Percentiles rank a stretch among this genome's conserved stretches.
These are phyloP conservation scores for Botrytis sinoallii DNA, from an alignment of 2,329 filamentous ascomycete genomes.

Conservation along the genomic window DNA sequence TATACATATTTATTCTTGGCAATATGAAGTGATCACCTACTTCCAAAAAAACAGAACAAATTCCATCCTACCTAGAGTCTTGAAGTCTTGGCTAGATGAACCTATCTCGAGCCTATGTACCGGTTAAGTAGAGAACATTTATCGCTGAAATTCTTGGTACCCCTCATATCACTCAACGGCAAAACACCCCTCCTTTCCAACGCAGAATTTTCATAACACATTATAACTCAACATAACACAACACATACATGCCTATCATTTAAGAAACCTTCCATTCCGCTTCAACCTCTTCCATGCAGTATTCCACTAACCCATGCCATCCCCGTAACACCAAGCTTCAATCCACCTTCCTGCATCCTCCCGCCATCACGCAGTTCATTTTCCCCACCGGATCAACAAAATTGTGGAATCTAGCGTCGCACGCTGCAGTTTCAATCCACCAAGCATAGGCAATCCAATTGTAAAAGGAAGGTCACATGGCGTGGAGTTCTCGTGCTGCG, in stretches of 20 bases:
- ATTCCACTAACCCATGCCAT: not conserved
- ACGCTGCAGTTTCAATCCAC: not conserved
- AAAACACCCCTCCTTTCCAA: constrained; percentile 5
- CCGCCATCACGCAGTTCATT: constrained; percentile 4
- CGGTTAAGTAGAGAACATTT: not conserved
- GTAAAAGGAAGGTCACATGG: constrained; percentile 7
- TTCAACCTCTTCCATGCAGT: not conserved
- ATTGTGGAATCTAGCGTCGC: not conserved
- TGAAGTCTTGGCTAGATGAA: not conserved
- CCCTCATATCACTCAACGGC: constrained; percentile 1
- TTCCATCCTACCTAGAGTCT: not conserved
- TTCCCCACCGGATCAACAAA: constrained; percentile 5
- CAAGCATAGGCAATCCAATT: not conserved
- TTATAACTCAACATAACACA: not conserved
- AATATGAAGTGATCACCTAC: not conserved
- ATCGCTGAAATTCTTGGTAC: not conserved
- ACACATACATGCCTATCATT: not conserved
- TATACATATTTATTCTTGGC: not conserved
- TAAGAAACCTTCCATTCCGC: not conserved
- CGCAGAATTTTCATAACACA: not conserved
- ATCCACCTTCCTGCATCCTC: constrained; percentile 1
- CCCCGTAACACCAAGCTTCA: not conserved
- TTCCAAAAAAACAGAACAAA: not conserved
- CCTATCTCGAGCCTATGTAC: not conserved
- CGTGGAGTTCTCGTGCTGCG: constrained; percentile 15